Conservation (phyloP, 1,139 yeast genomes). For the Zygosaccharomyces sapae region DNA sequence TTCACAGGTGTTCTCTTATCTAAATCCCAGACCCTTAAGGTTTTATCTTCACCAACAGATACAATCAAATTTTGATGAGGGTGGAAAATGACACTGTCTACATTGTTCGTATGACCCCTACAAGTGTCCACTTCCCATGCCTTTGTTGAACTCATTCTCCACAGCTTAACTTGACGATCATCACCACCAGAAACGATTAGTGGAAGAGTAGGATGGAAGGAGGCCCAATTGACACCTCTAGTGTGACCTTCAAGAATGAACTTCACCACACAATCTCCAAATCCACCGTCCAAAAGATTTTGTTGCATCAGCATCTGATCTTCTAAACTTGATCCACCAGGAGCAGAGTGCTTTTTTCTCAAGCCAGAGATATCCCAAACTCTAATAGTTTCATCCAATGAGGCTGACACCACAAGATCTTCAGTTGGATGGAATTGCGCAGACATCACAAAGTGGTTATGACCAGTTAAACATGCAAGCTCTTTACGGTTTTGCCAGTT, state of each 20-base stretch:
- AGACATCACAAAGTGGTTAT: constrained; percentile 96
- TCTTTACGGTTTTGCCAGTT: constrained; percentile 99
- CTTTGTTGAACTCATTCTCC: constrained; percentile 97
- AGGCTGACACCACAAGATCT: constrained; percentile 90
- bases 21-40: constrained; percentile 96
- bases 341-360: constrained; percentile 93
- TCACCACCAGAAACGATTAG: constrained; percentile 95
- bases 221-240: constrained; percentile 97
- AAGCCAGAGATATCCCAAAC: constrained; percentile 98
- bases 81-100: constrained; percentile 84
- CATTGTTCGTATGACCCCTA: constrained; percentile 94
- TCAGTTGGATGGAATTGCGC: constrained; percentile 97
- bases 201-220: constrained; percentile 96
- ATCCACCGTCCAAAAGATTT: constrained; percentile 81
- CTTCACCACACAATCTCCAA: constrained; percentile 94
- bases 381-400: constrained; percentile 97
- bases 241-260: constrained; percentile 97
- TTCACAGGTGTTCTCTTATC: constrained; percentile 91
- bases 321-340: constrained; percentile 49
- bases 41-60: constrained; percentile 94
- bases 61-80: constrained; percentile 89
- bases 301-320: constrained; percentile 69
- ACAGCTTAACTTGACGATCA: constrained; percentile 88
- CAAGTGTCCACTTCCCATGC: constrained; percentile 99
- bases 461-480: constrained; percentile 95